These are phyloP conservation scores for Xerocomus spinulosus DNA, from an alignment of 768 basidiomycete species.

Conservation along the genomic window DNA sequence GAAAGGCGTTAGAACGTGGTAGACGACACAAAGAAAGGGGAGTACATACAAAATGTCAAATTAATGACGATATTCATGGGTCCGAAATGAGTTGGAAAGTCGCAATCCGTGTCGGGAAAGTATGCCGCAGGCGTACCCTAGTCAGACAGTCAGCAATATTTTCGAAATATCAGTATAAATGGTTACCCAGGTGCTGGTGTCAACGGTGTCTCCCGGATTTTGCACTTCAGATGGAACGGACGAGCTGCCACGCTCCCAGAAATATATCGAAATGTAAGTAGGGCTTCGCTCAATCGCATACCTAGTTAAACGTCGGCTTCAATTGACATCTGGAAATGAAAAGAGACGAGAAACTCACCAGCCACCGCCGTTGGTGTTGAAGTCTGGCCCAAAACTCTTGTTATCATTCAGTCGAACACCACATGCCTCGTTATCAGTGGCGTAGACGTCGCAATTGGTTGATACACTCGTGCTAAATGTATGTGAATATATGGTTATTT, in stretches of 20 bases:
- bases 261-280: conserved; percentile 34
- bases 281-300: conserved; percentile 33
- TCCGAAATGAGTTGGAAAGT: conserved; percentile 15
- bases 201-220: conserved; percentile 15
- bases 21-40: neutral
- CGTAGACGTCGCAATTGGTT: conserved; percentile 25
- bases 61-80: conserved; percentile 21
- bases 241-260: conserved; percentile 37
- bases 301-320: conserved; percentile 13
- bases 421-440: conserved; percentile 30
- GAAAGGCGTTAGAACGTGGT: neutral
- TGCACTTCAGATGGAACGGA: conserved; percentile 35
- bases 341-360: conserved; percentile 18
- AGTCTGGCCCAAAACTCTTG: conserved; percentile 33
- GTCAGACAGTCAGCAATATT: neutral
- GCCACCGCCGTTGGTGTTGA: conserved; percentile 37
- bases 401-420: conserved; percentile 22
- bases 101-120: conserved; percentile 10
- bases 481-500: too few species aligned
- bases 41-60: conserved; percentile 17
- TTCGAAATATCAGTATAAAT: neutral
- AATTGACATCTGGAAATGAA: neutral
- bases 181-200: conserved; percentile 26
- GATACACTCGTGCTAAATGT: conserved; percentile 13
- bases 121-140: conserved; percentile 16